Evolutionary conservation across 2,329 filamentous ascomycete genomes (phyloP).

Genomic region (Aspergillus fischeri): DNA sequence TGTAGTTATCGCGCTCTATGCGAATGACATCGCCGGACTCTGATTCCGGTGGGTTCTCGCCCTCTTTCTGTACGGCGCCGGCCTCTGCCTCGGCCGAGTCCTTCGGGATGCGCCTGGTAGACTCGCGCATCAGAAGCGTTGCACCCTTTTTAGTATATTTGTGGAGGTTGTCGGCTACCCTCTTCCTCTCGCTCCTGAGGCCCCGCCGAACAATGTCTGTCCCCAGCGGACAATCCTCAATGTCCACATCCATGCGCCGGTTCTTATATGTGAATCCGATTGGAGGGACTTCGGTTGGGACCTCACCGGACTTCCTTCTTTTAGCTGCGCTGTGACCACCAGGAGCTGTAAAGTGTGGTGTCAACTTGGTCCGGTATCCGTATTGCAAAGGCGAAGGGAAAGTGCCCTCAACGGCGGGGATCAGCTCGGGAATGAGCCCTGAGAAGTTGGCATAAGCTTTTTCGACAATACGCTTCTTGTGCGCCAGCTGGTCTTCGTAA

Average conservation of each 20-base stretch:
- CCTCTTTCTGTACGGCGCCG: constrained; percentile 18
- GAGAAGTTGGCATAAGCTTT: constrained; percentile 93
- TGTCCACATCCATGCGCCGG: constrained; percentile 76
- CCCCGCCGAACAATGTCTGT: constrained; percentile 79
- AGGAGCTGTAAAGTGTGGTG: constrained; percentile 88
- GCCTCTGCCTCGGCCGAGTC: constrained; percentile 11
- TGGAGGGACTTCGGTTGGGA: constrained; percentile 57
- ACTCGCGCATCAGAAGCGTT: constrained; percentile 84
- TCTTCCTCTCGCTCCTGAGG: constrained; percentile 71
- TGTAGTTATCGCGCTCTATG: constrained; percentile 56
- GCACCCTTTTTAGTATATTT: constrained; percentile 71
- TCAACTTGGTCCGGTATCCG: constrained; percentile 93
- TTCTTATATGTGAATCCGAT: constrained; percentile 92
- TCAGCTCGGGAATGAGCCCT: constrained; percentile 66
- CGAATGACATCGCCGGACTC: constrained; percentile 46
- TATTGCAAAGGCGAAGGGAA: constrained; percentile 88
- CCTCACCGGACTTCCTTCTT: constrained; percentile 48
- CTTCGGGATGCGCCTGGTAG: constrained; percentile 58
- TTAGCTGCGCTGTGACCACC: constrained; percentile 48
- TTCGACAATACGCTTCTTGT: constrained; percentile 82
- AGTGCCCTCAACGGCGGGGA: constrained; percentile 76
- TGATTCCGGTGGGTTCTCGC: constrained; percentile 22
- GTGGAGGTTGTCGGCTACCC: constrained; percentile 65
- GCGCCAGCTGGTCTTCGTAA: constrained; percentile 76
- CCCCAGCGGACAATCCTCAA: constrained; percentile 95